Conservation (phyloP, 2,329 filamentous ascomycete genomes). For the Alternaria rosae region DNA sequence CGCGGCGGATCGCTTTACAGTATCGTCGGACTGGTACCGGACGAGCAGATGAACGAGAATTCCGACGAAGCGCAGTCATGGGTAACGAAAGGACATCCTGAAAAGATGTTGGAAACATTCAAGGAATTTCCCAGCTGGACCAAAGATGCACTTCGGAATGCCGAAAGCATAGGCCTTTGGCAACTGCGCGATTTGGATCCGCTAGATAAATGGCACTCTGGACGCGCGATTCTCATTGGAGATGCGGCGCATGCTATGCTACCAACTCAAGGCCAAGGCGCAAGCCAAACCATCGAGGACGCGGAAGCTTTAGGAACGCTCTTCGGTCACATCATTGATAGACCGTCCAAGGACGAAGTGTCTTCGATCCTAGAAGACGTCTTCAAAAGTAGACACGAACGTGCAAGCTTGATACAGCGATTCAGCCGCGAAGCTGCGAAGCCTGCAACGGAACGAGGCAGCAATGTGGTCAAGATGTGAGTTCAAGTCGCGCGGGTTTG, state of each 20-base stretch:
- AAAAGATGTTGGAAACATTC: constrained; percentile 52
- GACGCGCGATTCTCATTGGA: constrained; percentile 61
- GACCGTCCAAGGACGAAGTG: background rate
- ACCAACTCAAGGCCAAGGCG: constrained; percentile 63
- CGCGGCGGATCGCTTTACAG: constrained; percentile 53
- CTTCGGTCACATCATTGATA: constrained; percentile 5
- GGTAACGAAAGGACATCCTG: constrained; percentile 49
- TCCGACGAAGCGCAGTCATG: constrained; percentile 49
- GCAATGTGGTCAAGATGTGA: constrained; percentile 46
- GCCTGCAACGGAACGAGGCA: constrained; percentile 47
- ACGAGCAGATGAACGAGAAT: constrained; percentile 52
- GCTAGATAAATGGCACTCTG: constrained; percentile 53
- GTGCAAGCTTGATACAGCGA: constrained; percentile 52
- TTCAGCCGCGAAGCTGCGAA: constrained; percentile 55
- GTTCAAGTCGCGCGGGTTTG: background rate
- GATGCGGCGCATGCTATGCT: constrained; percentile 62
- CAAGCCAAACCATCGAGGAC: constrained; percentile 61
- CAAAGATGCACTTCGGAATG: constrained; percentile 41
- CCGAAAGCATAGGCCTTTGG: constrained; percentile 53
- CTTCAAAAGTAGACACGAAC: constrained; percentile 36
- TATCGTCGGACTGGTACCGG: constrained; percentile 56
- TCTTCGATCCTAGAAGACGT: constrained; percentile 4
- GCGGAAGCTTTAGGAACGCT: constrained; percentile 54
- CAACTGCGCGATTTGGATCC: constrained; percentile 56
- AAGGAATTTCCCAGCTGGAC: constrained; percentile 54